Evolutionary conservation across 768 basidiomycete genomes (phyloP).

Genomic region (Leucocoprinus birnbaumii): DNA sequence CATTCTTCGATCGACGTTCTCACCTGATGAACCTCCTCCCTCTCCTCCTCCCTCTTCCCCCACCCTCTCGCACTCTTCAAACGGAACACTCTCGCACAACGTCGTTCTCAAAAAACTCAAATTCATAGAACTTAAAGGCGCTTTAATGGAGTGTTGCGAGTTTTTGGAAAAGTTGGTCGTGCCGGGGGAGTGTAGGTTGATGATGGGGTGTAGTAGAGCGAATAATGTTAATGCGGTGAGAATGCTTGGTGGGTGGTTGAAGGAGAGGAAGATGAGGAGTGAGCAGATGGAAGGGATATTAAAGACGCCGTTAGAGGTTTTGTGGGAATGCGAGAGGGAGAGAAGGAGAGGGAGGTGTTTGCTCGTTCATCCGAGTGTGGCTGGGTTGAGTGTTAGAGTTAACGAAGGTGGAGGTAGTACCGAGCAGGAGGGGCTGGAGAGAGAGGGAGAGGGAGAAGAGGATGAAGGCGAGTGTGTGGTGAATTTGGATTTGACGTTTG

Average conservation of each 20-base stretch:
- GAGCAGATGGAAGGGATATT: constrained; percentile 11
- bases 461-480: constrained; percentile 1
- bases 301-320: constrained; percentile 4
- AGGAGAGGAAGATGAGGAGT: constrained; percentile 5
- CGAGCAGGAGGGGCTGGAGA: background rate
- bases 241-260: constrained; percentile 1
- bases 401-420: background rate
- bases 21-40: background rate
- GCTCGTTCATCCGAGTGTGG: background rate
- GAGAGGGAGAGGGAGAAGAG: background rate
- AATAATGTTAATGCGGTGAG: constrained; percentile 7
- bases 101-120: constrained; percentile 5
- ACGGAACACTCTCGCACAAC: background rate
- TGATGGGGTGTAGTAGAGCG: constrained; percentile 6
- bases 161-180: constrained; percentile 8
- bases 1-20: background rate
- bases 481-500: constrained; percentile 4
- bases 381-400: constrained; percentile 1
- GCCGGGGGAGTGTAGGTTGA: constrained; percentile 4
- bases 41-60: no score
- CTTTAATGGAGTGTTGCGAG: constrained; percentile 7
- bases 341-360: background rate
- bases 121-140: background rate
- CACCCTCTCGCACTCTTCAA: background rate
- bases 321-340: background rate